Evolutionary conservation across 805 yeast species (phyloP).

Genomic region (Middelhovenomyces tepae): DNA sequence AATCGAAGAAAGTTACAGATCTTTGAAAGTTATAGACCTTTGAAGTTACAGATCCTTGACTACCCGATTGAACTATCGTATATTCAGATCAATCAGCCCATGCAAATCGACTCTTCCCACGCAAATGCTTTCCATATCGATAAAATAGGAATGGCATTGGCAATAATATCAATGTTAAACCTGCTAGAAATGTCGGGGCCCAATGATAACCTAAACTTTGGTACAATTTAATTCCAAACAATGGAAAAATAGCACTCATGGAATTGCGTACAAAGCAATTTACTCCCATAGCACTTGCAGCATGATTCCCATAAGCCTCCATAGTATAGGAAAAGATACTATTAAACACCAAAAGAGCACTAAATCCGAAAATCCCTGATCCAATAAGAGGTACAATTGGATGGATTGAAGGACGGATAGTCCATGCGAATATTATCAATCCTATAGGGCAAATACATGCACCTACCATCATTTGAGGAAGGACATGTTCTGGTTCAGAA

Average conservation of each 20-base stretch:
- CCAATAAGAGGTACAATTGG: slow-evolving; percentile 54
- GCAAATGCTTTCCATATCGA: neutral
- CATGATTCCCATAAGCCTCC: slow-evolving; percentile 24
- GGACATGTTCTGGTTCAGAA: slow-evolving; percentile 40
- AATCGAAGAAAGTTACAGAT: no score
- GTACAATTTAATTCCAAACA: slow-evolving; percentile 69
- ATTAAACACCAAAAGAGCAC: slow-evolving; percentile 30
- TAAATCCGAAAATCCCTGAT: slow-evolving; percentile 40
- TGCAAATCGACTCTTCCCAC: neutral
- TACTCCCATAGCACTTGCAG: slow-evolving; percentile 71
- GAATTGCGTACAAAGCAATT: slow-evolving; percentile 61
- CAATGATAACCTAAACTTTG: slow-evolving; percentile 56
- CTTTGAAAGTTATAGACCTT: no score
- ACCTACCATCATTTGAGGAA: slow-evolving; percentile 47
- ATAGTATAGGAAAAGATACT: slow-evolving; percentile 21
- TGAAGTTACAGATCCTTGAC: no score
- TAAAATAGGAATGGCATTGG: neutral
- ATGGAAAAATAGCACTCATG: slow-evolving; percentile 61
- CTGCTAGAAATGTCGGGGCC: slow-evolving; percentile 58
- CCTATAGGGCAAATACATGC: slow-evolving; percentile 38
- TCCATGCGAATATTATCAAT: slow-evolving; percentile 46
- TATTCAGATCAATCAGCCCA: no score
- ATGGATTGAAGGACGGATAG: slow-evolving; percentile 35
- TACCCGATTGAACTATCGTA: no score
- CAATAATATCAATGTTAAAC: slow-evolving; percentile 29